Evolutionary conservation across 305 asterid genomes (phyloP).

Genomic region (Caryopteris hybrid): DNA sequence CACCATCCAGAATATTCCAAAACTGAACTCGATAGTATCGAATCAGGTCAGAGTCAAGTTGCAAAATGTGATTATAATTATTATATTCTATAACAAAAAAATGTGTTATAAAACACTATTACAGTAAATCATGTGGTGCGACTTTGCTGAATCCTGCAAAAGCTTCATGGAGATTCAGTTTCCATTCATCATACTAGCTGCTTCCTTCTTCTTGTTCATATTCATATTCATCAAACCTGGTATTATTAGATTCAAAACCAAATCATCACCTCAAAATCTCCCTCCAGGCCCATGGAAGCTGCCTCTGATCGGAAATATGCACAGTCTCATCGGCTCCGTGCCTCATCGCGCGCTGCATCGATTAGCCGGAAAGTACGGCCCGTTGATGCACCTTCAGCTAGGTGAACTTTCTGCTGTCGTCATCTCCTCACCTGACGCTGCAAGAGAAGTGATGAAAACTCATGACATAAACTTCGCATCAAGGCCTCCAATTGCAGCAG

Average conservation of each 20-base stretch:
- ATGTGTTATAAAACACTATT: no score
- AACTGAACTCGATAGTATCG: no score
- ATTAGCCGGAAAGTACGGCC: conserved; percentile 22
- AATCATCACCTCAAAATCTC: neutral
- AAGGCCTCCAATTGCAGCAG: conserved; percentile 2
- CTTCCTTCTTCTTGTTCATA: neutral
- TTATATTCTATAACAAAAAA: no score
- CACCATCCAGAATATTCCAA: no score
- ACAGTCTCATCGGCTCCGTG: conserved; percentile 17
- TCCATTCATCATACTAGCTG: neutral
- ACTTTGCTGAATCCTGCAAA: no score
- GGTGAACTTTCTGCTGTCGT: conserved; percentile 23
- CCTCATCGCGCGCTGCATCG: conserved; percentile 19
- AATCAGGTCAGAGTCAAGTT: no score
- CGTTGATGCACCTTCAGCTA: conserved; percentile 30
- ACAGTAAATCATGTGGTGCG: no score
- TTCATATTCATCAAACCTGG: conserved; percentile 1
- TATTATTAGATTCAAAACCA: neutral
- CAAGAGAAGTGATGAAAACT: conserved; percentile 24
- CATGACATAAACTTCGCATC: conserved; percentile 31
- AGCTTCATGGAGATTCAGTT: neutral
- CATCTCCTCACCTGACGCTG: conserved; percentile 25
- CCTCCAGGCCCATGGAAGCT: conserved; percentile 38
- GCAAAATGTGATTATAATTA: no score
- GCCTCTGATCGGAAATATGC: conserved; percentile 29